Evolutionary conservation across 106 monocot species (phyloP).

Genomic region (Platanthera zijinensis): DNA sequence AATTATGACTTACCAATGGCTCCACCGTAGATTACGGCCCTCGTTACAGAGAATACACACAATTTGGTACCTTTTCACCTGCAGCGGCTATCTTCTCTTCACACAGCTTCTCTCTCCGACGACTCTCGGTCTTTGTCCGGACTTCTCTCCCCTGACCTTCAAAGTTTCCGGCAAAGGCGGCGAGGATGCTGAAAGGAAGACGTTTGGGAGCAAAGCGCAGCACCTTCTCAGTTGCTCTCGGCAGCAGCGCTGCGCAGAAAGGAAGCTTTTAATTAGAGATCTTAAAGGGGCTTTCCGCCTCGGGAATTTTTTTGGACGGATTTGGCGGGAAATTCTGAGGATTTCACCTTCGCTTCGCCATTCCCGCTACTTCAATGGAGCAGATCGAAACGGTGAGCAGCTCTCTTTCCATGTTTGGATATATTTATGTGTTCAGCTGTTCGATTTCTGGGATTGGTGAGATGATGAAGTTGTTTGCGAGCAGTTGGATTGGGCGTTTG

Average conservation of each 20-base stretch:
- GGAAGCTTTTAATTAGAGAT: neutral
- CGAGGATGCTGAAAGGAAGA: neutral
- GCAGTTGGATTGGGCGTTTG: neutral
- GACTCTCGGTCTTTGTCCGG: no score
- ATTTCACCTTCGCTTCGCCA: neutral
- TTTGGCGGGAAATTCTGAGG: neutral
- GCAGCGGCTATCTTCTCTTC: neutral
- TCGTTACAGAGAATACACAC: neutral
- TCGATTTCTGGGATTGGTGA: neutral
- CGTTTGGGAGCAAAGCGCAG: neutral
- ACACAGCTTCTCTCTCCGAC: neutral
- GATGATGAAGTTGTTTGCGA: neutral
- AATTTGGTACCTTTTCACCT: neutral
- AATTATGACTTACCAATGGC: neutral
- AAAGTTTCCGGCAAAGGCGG: neutral
- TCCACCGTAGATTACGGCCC: neutral
- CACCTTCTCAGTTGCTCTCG: neutral
- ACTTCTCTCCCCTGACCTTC: neutral
- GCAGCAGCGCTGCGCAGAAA: neutral
- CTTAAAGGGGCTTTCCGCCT: neutral
- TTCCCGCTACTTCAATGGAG: slow-evolving; percentile 3
- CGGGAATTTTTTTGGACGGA: neutral
- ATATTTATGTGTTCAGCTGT: neutral
- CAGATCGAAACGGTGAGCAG: slow-evolving; percentile 8
- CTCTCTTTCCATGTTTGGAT: neutral